Evolutionary conservation across 805 yeast species (phyloP).

Genomic region (Debaryomyces prosopidis): DNA sequence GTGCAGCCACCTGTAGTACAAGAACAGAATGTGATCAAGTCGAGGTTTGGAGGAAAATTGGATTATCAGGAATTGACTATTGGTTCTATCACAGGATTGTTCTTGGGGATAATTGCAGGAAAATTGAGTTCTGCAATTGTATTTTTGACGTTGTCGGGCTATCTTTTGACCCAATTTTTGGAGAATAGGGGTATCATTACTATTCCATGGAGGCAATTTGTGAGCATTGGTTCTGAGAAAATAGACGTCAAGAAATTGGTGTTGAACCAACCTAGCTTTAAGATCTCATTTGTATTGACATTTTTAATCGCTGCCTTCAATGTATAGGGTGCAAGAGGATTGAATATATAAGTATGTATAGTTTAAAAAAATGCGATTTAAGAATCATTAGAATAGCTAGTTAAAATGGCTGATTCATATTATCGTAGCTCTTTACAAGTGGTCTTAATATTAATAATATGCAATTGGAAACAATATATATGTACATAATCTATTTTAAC

Average conservation of each 20-base stretch:
- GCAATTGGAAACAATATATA: slow-evolving; percentile 1
- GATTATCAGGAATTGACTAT: slow-evolving; percentile 63
- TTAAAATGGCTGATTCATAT: too few species aligned
- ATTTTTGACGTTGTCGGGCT: slow-evolving; percentile 46
- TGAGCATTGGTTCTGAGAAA: slow-evolving; percentile 30
- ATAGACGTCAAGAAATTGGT: slow-evolving; percentile 52
- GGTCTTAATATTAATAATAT: background rate
- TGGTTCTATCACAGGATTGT: slow-evolving; percentile 63
- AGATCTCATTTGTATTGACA: slow-evolving; percentile 51
- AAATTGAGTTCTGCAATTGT: slow-evolving; percentile 57
- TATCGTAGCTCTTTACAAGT: too few species aligned
- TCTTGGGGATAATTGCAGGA: slow-evolving; percentile 61
- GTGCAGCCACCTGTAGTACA: background rate
- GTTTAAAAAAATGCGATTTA: too few species aligned
- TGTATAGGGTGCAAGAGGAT: slow-evolving; percentile 15
- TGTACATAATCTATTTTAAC: slow-evolving; percentile 2
- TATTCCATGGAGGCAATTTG: slow-evolving; percentile 43
- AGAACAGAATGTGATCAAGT: slow-evolving; percentile 4
- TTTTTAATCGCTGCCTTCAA: slow-evolving; percentile 64
- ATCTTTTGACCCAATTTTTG: slow-evolving; percentile 51
- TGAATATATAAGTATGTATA: too few species aligned
- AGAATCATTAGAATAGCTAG: too few species aligned
- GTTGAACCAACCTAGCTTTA: slow-evolving; percentile 63
- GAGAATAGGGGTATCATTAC: slow-evolving; percentile 53
- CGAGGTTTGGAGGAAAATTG: slow-evolving; percentile 44